Evolutionary conservation across 768 basidiomycete species (phyloP).

Genomic region (Russula sp.): DNA sequence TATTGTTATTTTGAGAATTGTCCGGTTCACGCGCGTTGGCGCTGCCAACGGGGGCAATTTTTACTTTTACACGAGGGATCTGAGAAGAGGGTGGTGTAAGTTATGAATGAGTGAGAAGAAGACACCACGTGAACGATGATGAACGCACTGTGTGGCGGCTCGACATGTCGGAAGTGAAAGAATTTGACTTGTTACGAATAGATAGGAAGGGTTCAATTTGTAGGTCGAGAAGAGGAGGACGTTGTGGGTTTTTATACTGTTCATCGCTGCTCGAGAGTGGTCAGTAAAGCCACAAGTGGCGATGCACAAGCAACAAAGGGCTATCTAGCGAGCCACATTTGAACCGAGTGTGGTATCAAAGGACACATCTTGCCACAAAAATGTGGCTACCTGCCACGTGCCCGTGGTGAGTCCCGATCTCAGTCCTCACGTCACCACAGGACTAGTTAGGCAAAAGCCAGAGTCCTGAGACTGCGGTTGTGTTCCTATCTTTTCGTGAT

Average conservation of each 20-base stretch:
- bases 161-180: conserved; percentile 9
- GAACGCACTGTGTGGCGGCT: conserved; percentile 13
- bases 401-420: too few species aligned
- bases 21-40: conserved; percentile 6
- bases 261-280: not conserved
- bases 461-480: not conserved
- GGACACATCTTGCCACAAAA: conserved; percentile 3
- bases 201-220: not conserved
- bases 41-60: conserved; percentile 9
- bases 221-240: not conserved
- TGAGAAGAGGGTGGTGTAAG: not conserved
- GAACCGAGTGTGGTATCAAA: not conserved
- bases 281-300: conserved; percentile 5
- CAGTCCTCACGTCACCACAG: not conserved
- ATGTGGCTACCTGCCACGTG: not conserved
- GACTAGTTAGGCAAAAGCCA: too few species aligned
- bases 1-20: not conserved
- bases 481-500: not conserved
- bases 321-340: conserved; percentile 10
- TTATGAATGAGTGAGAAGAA: not conserved
- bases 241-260: conserved; percentile 12
- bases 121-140: not conserved
- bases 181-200: not conserved
- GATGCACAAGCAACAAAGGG: conserved; percentile 1
- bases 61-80: conserved; percentile 9